Conservation (phyloP, 495 filamentous ascomycete species). For the Cairneyella variabilis region DNA sequence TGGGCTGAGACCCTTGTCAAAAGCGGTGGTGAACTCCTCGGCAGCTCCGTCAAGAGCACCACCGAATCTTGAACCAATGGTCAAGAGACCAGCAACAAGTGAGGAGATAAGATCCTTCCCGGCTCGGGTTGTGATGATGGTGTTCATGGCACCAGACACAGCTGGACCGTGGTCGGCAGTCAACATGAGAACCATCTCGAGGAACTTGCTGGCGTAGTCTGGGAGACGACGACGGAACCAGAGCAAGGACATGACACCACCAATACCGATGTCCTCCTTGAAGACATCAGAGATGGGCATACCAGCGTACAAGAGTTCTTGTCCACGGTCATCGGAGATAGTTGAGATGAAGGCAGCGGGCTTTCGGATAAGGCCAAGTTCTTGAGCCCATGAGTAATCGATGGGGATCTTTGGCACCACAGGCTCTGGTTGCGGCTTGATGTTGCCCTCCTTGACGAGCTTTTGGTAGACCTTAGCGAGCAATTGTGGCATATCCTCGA, state of each 20-base stretch:
- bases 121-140: slow-evolving; percentile 98
- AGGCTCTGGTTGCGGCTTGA: slow-evolving; percentile 84
- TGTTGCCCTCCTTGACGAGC: slow-evolving; percentile 75
- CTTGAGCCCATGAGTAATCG: slow-evolving; percentile 99
- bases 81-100: slow-evolving; percentile 92
- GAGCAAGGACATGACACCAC: slow-evolving; percentile 98
- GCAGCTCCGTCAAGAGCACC: slow-evolving; percentile 97
- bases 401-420: slow-evolving; percentile 98
- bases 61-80: slow-evolving; percentile 97
- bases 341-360: slow-evolving; percentile 99
- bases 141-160: slow-evolving; percentile 99
- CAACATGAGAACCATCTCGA: slow-evolving; percentile 99
- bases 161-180: slow-evolving; percentile 98
- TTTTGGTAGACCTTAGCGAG: slow-evolving; percentile 79
- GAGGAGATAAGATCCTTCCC: slow-evolving; percentile 97
- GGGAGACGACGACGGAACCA: slow-evolving; percentile 99
- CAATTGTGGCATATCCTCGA: slow-evolving; percentile 84
- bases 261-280: slow-evolving; percentile 97
- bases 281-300: slow-evolving; percentile 99
- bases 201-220: slow-evolving; percentile 93
- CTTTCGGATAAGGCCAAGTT: slow-evolving; percentile 98
- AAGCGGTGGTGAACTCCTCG: slow-evolving; percentile 97
- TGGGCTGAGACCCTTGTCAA: slow-evolving; percentile 95
- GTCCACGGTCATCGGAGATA: slow-evolving; percentile 98
- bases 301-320: slow-evolving; percentile 97